Conservation (phyloP, 148 eudicot species). For the Polygonum aviculare region DNA sequence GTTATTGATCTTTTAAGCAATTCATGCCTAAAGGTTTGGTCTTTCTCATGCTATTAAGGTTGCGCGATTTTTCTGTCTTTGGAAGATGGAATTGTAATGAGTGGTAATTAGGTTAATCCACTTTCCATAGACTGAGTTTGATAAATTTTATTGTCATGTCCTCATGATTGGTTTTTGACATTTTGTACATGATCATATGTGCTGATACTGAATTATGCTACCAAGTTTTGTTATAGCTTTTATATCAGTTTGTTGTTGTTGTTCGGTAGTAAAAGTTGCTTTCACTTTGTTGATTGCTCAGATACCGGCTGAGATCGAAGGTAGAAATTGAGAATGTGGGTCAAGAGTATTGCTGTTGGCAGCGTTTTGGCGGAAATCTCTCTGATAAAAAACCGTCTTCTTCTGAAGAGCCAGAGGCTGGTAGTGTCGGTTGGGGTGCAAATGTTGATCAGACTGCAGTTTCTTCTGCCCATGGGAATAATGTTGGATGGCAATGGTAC, state of each 20-base stretch:
- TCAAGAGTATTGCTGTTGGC: conserved; percentile 79
- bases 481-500: conserved; percentile 78
- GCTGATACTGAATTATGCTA: not conserved
- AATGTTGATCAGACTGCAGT: conserved; percentile 47
- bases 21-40: too few relatives aligned
- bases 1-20: too few relatives aligned
- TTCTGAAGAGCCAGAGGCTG: conserved; percentile 58
- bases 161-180: not conserved
- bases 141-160: too few relatives aligned
- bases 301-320: conserved; percentile 83
- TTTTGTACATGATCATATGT: not conserved
- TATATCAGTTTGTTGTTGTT: not conserved
- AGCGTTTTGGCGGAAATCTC: conserved; percentile 56
- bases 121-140: not conserved
- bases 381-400: conserved; percentile 23
- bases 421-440: conserved; percentile 74
- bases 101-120: not conserved
- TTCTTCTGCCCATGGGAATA: conserved; percentile 54
- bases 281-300: conserved; percentile 3
- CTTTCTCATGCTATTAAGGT: too few relatives aligned
- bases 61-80: too few relatives aligned
- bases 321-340: conserved; percentile 77
- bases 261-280: not conserved
- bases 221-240: not conserved
- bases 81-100: too few relatives aligned